Evolutionary conservation across 2,329 filamentous ascomycete genomes (phyloP).

Genomic region (Exophiala sideris): DNA sequence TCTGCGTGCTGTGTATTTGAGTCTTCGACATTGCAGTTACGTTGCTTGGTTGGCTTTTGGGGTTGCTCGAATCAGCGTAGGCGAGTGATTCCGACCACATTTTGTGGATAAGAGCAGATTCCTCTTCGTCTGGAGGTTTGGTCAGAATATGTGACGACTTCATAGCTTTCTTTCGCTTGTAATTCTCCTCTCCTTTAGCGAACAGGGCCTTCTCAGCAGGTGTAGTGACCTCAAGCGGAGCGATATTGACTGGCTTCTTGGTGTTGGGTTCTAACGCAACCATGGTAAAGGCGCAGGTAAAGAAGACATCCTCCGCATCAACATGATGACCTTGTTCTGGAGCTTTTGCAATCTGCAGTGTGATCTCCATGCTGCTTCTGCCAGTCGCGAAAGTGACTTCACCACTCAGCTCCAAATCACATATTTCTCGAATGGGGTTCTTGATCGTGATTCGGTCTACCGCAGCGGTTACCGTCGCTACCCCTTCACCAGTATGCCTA

Average conservation of each 20-base stretch:
- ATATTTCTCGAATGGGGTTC: constrained; percentile 71
- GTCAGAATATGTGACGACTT: constrained; percentile 60
- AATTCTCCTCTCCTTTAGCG: constrained; percentile 62
- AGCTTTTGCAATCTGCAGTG: constrained; percentile 68
- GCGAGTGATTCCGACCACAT: constrained; percentile 68
- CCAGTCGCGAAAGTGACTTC: constrained; percentile 70
- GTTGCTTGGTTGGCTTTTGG: constrained; percentile 54
- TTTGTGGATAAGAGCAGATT: constrained; percentile 67
- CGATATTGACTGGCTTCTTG: constrained; percentile 62
- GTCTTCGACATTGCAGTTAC: constrained; percentile 62
- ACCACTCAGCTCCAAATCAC: constrained; percentile 70
- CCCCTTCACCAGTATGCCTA: constrained; percentile 64
- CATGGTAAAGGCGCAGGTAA: constrained; percentile 76
- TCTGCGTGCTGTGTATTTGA: constrained; percentile 62
- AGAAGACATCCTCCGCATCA: constrained; percentile 60
- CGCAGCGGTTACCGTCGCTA: constrained; percentile 62
- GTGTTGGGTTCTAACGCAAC: constrained; percentile 67
- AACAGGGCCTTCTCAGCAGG: constrained; percentile 64
- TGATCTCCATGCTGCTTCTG: constrained; percentile 69
- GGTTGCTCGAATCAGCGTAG: constrained; percentile 58
- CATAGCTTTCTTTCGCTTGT: constrained; percentile 63
- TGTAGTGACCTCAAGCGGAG: constrained; percentile 60
- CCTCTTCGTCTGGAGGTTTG: constrained; percentile 66
- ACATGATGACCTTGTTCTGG: constrained; percentile 52
- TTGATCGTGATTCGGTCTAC: constrained; percentile 65